Percentiles rank a stretch among this genome's conserved stretches.
These are phyloP conservation scores for Platanthera zijinensis DNA, from an alignment of 106 monocot genomes.

Conservation along the genomic window DNA sequence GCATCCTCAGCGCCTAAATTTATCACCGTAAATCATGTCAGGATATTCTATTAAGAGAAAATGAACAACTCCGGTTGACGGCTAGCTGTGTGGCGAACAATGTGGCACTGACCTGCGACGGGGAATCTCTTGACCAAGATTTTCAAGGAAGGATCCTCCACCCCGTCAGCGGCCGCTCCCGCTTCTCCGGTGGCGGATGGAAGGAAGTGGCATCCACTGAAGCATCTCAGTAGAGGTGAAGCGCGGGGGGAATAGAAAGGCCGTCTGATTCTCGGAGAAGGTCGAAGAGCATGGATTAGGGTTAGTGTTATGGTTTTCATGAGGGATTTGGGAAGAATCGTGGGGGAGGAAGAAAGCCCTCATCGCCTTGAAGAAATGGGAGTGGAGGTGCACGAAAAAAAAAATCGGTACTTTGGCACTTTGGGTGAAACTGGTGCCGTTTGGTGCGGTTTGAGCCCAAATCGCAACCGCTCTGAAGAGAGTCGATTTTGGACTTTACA, in stretches of 20 bases:
- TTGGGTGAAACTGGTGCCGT: too few species aligned
- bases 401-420: too few species aligned
- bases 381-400: too few species aligned
- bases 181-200: background rate
- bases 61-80: background rate
- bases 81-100: background rate
- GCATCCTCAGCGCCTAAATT: slow-evolving; percentile 50
- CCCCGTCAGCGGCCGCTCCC: background rate
- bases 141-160: background rate
- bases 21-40: background rate
- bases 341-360: background rate
- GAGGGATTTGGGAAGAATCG: background rate
- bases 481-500: too few species aligned
- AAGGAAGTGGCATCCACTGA: background rate
- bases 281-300: background rate
- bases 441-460: too few species aligned
- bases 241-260: background rate
- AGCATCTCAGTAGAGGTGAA: background rate
- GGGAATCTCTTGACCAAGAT: background rate
- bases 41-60: background rate
- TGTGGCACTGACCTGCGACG: slow-evolving; percentile 1
- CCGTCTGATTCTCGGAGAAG: background rate
- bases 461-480: too few species aligned
- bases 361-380: background rate
- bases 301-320: slow-evolving; percentile 6